Percentiles rank a stretch among this genome's conserved stretches.
Conservation (phyloP, 2,329 filamentous ascomycete genomes). For the Microcyclospora tardicrescens region DNA sequence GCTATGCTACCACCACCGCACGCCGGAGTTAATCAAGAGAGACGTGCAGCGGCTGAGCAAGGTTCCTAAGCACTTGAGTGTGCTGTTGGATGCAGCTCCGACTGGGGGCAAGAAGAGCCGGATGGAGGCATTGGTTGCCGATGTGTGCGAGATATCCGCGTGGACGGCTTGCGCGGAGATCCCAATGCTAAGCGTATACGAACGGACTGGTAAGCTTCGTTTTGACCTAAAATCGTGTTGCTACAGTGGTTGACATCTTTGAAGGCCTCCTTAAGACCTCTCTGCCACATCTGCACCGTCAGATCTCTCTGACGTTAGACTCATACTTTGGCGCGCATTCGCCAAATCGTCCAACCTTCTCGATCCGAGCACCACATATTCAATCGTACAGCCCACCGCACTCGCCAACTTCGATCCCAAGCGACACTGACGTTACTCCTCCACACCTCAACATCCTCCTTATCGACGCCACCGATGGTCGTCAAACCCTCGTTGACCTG, state of each 20-base stretch:
- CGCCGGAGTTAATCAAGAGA: slow-evolving; percentile 78
- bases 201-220: slow-evolving; percentile 57
- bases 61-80: slow-evolving; percentile 74
- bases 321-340: slow-evolving; percentile 66
- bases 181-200: slow-evolving; percentile 77
- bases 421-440: slow-evolving; percentile 24
- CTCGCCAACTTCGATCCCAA: slow-evolving; percentile 11
- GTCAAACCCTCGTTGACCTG: slow-evolving; percentile 87
- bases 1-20: slow-evolving; percentile 88
- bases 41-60: slow-evolving; percentile 65
- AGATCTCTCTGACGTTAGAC: slow-evolving; percentile 65
- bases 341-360: slow-evolving; percentile 54
- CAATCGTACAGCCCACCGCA: slow-evolving; percentile 40
- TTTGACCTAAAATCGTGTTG: neutral
- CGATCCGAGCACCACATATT: slow-evolving; percentile 58
- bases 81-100: slow-evolving; percentile 64
- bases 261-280: slow-evolving; percentile 79
- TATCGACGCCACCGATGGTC: slow-evolving; percentile 75
- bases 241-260: neutral
- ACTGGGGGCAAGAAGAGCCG: slow-evolving; percentile 56
- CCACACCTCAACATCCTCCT: slow-evolving; percentile 54
- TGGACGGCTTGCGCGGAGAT: slow-evolving; percentile 91
- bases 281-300: slow-evolving; percentile 70
- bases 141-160: slow-evolving; percentile 80
- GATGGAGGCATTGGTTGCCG: slow-evolving; percentile 72